Conservation (phyloP, 2,329 filamentous ascomycete genomes). For the Colletotrichum sp. region DNA sequence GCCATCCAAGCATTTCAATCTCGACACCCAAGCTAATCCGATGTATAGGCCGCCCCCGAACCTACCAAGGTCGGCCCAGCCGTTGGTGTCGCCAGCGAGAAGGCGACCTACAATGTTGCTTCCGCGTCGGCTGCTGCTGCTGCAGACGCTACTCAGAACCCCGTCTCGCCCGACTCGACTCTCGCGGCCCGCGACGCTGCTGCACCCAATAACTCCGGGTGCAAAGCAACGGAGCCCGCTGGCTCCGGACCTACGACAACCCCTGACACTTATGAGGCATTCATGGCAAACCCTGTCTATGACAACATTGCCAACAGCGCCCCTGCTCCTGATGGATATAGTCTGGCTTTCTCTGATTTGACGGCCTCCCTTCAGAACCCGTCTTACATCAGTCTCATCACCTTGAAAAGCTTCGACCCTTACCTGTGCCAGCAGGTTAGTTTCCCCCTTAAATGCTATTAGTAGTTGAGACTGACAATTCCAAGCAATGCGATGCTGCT, state of each 20-base stretch:
- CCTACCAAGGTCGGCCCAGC: constrained; percentile 3
- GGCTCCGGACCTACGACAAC: neutral
- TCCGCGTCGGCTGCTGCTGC: neutral
- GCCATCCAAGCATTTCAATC: too few relatives aligned
- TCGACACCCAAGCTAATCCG: neutral
- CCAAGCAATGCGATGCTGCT: constrained; percentile 12
- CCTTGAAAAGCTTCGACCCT: neutral
- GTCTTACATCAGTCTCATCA: neutral
- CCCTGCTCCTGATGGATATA: neutral
- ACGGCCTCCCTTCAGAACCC: too few relatives aligned
- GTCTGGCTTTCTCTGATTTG: too few relatives aligned
- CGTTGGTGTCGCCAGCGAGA: neutral
- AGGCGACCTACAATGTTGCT: neutral
- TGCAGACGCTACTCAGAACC: neutral
- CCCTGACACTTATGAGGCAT: neutral
- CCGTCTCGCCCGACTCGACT: neutral
- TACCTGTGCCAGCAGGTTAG: constrained; percentile 10
- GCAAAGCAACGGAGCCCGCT: neutral
- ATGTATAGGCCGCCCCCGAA: neutral
- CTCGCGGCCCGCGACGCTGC: neutral
- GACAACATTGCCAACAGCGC: neutral
- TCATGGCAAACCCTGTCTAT: neutral
- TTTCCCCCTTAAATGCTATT: neutral
- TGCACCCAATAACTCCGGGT: neutral
- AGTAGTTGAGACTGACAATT: neutral